Evolutionary conservation across 495 filamentous ascomycete species (phyloP).

Genomic region (Xylaria nigripes): DNA sequence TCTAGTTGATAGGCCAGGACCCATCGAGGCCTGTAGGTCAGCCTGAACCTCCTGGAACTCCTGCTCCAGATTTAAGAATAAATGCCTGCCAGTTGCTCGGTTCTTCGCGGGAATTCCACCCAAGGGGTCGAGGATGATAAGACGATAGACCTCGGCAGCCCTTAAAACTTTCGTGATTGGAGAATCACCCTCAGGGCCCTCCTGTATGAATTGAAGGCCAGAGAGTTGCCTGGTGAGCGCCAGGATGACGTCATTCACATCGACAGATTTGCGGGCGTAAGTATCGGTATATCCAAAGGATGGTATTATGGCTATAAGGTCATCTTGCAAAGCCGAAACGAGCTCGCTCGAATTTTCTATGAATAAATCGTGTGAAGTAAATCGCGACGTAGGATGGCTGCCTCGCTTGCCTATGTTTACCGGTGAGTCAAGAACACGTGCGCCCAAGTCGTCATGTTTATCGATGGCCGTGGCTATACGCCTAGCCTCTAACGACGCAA

Average conservation of each 20-base stretch:
- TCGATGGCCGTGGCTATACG: constrained; percentile 69
- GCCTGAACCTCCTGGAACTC: constrained; percentile 62
- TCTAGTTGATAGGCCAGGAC: not conserved
- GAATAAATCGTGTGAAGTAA: constrained; percentile 26
- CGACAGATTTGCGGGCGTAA: constrained; percentile 45
- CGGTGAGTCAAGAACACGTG: constrained; percentile 60
- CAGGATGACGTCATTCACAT: constrained; percentile 60
- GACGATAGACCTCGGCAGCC: constrained; percentile 61
- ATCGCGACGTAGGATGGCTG: constrained; percentile 11
- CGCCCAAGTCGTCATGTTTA: constrained; percentile 52
- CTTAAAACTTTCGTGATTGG: constrained; percentile 36
- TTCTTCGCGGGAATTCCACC: constrained; percentile 75
- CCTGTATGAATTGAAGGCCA: constrained; percentile 40
- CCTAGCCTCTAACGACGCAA: constrained; percentile 56
- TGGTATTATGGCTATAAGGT: constrained; percentile 70
- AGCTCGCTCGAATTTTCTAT: constrained; percentile 49
- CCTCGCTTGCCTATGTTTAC: constrained; percentile 30
- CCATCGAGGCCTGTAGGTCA: constrained; percentile 39
- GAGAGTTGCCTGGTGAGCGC: constrained; percentile 67
- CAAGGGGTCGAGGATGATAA: constrained; percentile 82
- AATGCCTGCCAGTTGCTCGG: constrained; percentile 60
- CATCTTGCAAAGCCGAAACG: constrained; percentile 59
- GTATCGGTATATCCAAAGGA: constrained; percentile 59
- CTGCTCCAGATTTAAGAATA: constrained; percentile 94
- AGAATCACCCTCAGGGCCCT: constrained; percentile 36